Evolutionary conservation across 2,329 filamentous ascomycete genomes (phyloP).

Genomic region (Pyrenochaeta sp.): DNA sequence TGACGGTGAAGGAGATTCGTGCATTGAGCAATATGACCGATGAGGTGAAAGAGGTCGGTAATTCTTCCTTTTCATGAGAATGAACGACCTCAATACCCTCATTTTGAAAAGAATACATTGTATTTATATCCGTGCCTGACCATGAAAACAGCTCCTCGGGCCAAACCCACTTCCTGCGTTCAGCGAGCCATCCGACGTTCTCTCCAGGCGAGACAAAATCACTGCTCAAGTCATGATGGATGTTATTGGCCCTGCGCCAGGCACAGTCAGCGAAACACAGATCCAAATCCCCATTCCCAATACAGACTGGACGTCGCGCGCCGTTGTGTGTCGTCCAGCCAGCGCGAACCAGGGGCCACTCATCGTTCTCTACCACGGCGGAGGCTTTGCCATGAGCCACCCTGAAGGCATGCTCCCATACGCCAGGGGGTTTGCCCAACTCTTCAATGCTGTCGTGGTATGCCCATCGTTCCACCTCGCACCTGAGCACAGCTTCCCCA

Average conservation of each 20-base stretch:
- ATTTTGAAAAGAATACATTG: too few species aligned
- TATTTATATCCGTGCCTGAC: not conserved
- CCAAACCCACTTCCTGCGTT: not conserved
- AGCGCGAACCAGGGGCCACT: not conserved
- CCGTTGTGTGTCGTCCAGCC: not conserved
- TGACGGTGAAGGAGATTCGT: not conserved
- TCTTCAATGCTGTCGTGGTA: constrained; percentile 50
- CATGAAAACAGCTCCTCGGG: not conserved
- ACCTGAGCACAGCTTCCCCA: constrained; percentile 60
- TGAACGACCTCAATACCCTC: too few species aligned
- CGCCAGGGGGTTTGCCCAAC: constrained; percentile 3
- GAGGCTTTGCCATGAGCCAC: constrained; percentile 3
- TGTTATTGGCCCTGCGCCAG: not conserved
- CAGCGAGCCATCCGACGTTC: not conserved
- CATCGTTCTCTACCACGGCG: constrained; percentile 9
- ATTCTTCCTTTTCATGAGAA: not conserved
- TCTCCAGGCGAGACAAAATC: not conserved
- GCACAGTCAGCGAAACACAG: not conserved
- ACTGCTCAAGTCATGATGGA: not conserved
- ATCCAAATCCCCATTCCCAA: not conserved
- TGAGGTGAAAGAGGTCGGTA: not conserved
- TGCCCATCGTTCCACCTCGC: constrained; percentile 62
- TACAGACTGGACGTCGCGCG: not conserved
- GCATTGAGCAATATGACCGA: not conserved
- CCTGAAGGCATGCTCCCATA: constrained; percentile 2